These are phyloP conservation scores for Hypericum androsaemum DNA, from an alignment of 345 rosid genomes.

Conservation along the genomic window DNA sequence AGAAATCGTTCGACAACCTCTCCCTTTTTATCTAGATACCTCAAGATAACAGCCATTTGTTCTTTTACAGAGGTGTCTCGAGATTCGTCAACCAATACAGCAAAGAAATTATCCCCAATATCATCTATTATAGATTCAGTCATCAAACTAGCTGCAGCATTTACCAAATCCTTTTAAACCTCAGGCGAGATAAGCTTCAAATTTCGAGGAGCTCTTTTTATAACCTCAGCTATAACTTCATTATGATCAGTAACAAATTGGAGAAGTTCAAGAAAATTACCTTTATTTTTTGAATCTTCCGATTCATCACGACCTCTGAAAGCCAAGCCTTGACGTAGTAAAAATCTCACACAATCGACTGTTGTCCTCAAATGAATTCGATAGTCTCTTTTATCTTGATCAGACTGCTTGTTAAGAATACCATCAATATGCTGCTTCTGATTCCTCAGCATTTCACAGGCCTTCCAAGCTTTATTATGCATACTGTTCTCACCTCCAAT, in stretches of 20 bases:
- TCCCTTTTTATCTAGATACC: neutral
- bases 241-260: neutral
- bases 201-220: conserved; percentile 5
- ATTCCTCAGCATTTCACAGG: conserved; percentile 1
- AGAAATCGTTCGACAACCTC: conserved; percentile 1
- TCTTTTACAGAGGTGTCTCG: neutral
- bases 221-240: neutral
- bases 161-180: conserved; percentile 3
- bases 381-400: neutral
- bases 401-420: neutral
- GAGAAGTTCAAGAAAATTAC: conserved; percentile 9
- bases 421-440: neutral
- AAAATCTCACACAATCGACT: neutral
- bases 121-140: neutral
- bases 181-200: neutral
- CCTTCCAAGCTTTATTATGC: neutral
- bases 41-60: conserved; percentile 3
- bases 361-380: neutral
- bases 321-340: conserved; percentile 4
- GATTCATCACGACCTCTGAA: conserved; percentile 10
- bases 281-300: conserved; percentile 2
- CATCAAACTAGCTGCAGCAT: neutral
- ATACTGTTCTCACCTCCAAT: conserved; percentile 1
- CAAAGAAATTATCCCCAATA: neutral
- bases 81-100: conserved; percentile 12